Evolutionary conservation across 2,329 filamentous ascomycete species (phyloP), one percentile per base, ranked within the genome.

Genomic region (Cadophora luteo-olivacea): DNA sequence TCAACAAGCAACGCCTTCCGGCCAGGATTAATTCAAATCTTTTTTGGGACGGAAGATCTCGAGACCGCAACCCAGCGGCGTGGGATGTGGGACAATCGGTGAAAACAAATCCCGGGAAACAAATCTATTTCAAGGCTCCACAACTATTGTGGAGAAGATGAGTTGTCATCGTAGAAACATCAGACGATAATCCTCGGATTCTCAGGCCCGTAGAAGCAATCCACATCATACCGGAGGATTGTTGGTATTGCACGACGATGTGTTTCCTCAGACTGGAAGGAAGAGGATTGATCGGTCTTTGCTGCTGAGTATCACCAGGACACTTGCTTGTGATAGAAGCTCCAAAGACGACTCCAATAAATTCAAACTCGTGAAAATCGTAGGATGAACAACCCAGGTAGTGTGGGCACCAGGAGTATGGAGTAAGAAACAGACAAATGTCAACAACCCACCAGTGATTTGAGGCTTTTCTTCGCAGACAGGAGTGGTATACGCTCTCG

Each of bases 91-190:
- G 22, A 60, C 38, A 19, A 33, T 41, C 57, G 57, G 57, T 22
- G 14, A 33, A 60, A 60, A 60, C 36, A 60, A 41, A 24, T 14
- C 22, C 57, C 57, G 57, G 57, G 22, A 45, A 45, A 60, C 36
- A 60, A 58, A 60, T 60, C 57, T 60, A 60, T 60, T 60, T 60
- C 36, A 33, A 60, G 57, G 55, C 19, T 38, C 33, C 36, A 25
- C 9, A 29, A 8, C 24, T 22, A 16, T 16, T 60, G n/a, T 24
- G 24, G 22, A 38, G 36, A 19, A 4, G 36, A 45, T 60, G 36
- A 45, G 57, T 41, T 60, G 57, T 45, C 57, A 60, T 41, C 22
- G 57, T 60, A 22, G 33, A 25, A 45, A 19, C 11, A 25, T 25
- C 12, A 45, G 33, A 25, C 38, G 33, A 25, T 22, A 19, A 2